Conservation (phyloP, 2,329 filamentous ascomycete species). For the Sclerotinia trifoliorum region DNA sequence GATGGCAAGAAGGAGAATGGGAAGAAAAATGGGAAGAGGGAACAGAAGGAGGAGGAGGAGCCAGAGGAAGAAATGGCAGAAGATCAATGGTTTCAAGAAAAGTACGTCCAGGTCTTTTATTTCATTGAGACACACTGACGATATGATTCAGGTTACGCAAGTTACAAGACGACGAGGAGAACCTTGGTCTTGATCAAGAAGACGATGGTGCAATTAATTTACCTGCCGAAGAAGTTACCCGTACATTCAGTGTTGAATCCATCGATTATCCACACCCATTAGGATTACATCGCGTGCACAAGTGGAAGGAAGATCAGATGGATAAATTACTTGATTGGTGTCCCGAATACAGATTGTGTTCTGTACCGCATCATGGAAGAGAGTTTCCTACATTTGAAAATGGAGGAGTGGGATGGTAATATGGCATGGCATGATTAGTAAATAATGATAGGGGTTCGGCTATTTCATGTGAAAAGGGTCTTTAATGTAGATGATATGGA, state of each 20-base stretch:
- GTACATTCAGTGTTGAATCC: constrained; percentile 38
- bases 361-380: constrained; percentile 14
- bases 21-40: constrained; percentile 18
- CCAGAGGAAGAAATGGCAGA: constrained; percentile 29
- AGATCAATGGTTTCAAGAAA: constrained; percentile 38
- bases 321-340: constrained; percentile 33
- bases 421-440: not conserved
- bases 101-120: constrained; percentile 26
- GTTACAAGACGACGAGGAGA: constrained; percentile 30
- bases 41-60: constrained; percentile 5
- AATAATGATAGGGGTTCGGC: constrained; percentile 16
- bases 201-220: constrained; percentile 34
- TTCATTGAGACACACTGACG: not conserved
- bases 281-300: constrained; percentile 38
- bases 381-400: constrained; percentile 15
- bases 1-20: not conserved
- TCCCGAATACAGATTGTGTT: constrained; percentile 34
- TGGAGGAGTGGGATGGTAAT: constrained; percentile 16
- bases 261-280: constrained; percentile 39
- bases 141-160: constrained; percentile 27
- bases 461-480: constrained; percentile 7
- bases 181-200: constrained; percentile 28
- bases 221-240: constrained; percentile 35
- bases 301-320: constrained; percentile 33
- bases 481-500: constrained; percentile 5